Conservation (phyloP, 1,284 basidiomycete species). For the Apiotrichum veenhuisii region DNA sequence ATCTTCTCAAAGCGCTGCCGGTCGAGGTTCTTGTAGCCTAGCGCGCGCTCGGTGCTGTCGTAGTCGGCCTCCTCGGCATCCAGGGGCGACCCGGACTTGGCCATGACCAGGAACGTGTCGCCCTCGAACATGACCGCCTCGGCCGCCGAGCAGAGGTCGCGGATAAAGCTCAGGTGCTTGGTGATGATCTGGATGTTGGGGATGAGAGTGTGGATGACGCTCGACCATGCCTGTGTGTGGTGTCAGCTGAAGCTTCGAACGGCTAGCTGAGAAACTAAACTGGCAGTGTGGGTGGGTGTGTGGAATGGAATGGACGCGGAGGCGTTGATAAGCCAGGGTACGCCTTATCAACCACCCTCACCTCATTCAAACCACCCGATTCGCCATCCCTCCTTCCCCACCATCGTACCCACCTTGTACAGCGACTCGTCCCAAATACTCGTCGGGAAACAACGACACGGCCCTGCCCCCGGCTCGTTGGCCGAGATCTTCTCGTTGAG, state of each 20-base stretch:
- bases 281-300: too few relatives aligned
- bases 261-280: too few relatives aligned
- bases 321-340: background rate
- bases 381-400: too few relatives aligned
- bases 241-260: background rate
- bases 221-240: conserved; percentile 81
- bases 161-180: conserved; percentile 77
- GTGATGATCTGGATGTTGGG: conserved; percentile 88
- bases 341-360: too few relatives aligned
- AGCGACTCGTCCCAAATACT: conserved; percentile 97
- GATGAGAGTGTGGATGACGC: conserved; percentile 92
- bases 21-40: conserved; percentile 59
- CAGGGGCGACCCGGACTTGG: conserved; percentile 51
- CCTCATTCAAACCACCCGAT: too few relatives aligned
- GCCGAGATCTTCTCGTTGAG: conserved; percentile 55
- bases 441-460: conserved; percentile 66
- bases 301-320: too few relatives aligned
- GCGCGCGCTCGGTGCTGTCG: conserved; percentile 33
- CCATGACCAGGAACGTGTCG: conserved; percentile 95
- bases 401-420: conserved; percentile 67
- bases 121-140: conserved; percentile 96
- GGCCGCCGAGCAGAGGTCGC: conserved; percentile 76
- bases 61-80: conserved; percentile 41
- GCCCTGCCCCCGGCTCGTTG: conserved; percentile 28
- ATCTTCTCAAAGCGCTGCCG: conserved; percentile 90